Conservation (phyloP, 441 rosid species). For the Arabidopsis hybrid region DNA sequence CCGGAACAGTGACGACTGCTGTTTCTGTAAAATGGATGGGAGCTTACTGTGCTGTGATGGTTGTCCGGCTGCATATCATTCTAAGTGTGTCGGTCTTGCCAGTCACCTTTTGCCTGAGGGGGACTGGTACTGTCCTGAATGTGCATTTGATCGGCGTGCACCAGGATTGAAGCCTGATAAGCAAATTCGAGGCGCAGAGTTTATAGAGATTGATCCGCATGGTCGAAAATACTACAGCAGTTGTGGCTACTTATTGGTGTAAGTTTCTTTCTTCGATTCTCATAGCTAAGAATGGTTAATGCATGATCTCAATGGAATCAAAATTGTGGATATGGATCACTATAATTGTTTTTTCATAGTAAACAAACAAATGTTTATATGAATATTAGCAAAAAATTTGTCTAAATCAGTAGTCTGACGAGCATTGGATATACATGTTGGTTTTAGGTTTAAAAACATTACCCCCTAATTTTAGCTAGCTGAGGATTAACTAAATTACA, state of each 20-base stretch:
- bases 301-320: slow-evolving; percentile 28
- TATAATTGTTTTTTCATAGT: background rate
- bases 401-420: slow-evolving; percentile 15
- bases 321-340: slow-evolving; percentile 27
- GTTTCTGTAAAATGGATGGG: slow-evolving; percentile 84
- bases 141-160: slow-evolving; percentile 57
- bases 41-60: slow-evolving; percentile 80
- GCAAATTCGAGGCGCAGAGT: slow-evolving; percentile 70
- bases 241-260: slow-evolving; percentile 76
- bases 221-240: slow-evolving; percentile 68
- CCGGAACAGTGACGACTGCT: slow-evolving; percentile 74
- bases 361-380: background rate
- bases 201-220: slow-evolving; percentile 66
- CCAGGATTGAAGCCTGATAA: slow-evolving; percentile 55
- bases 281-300: slow-evolving; percentile 27
- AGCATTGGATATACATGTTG: slow-evolving; percentile 25
- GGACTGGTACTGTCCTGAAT: slow-evolving; percentile 84
- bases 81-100: slow-evolving; percentile 77
- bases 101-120: slow-evolving; percentile 74
- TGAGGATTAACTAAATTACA: too few species aligned
- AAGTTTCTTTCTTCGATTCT: slow-evolving; percentile 52
- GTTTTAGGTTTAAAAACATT: background rate
- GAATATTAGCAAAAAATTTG: slow-evolving; percentile 8
- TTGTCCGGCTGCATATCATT: slow-evolving; percentile 86
- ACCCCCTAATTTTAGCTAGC: too few species aligned